Evolutionary conservation across 768 basidiomycete species (phyloP), one percentile per base, ranked within the genome.

Genomic region (Plicaturopsis crispa): DNA sequence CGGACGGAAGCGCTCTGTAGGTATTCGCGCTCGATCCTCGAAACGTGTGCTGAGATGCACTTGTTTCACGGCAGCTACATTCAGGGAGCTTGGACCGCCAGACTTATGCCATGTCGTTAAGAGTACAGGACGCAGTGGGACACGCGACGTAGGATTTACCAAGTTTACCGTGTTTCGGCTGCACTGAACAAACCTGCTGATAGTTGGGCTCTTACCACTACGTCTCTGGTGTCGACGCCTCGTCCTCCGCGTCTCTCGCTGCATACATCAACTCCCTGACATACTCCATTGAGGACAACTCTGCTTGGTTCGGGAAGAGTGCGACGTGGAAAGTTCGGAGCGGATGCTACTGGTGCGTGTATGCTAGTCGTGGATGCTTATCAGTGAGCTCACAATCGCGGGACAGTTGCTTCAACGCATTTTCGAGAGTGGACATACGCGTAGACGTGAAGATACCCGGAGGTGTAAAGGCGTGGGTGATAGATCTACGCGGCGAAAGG

Each of bases 181-280:
- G 33, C 5, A 13, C 34, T 50, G 14, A 24, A 21, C 34, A 30
- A 14, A 42, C 24, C 36, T 30, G 22, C 39, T 51, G 21, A 43
- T 50, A 96, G 92, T 69, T 90, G 42, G 90, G 91, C 26, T 97
- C 94, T 24, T 98, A 97, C 58, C 96, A 99, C 62, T 97, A 89
- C 50, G 77, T 96, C 41, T 99, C 96, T 0, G 94, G 96, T n/a
- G 89, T 99, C 37, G 96, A 99, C 59, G 91, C 94, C 1, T 97
- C 92, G 13, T 96, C 94, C 5, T 97, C 93, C 14, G 96, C 96
- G 3, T 94, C 92, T 0, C 73, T 99, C 20, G 96, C 96, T 4
- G 94, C 96, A 8, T 99, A 99, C 62, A 86, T 98, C 61, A 98
- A 99, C 65, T 96, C 92, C 17, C 71, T 98, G n/a, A 94, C 90